A percentile compares a stretch with the other conserved stretches of the same genome.
These are phyloP conservation scores for Dioscorea alata DNA, from an alignment of 106 monocot genomes.

Conservation along the genomic window DNA sequence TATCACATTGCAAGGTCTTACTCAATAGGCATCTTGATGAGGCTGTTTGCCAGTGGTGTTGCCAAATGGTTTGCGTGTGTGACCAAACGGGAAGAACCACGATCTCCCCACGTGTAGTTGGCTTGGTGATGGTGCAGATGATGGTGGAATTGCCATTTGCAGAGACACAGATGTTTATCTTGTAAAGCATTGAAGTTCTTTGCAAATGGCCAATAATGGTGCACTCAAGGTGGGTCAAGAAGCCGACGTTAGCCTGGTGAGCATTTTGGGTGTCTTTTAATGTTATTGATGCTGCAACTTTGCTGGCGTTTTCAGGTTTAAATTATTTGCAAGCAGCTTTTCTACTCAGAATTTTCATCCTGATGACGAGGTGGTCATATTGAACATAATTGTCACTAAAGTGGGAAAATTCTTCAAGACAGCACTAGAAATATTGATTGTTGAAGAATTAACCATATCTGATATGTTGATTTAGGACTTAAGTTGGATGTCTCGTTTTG, in stretches of 20 bases:
- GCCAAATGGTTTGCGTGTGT: not conserved
- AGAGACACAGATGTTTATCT: constrained; percentile 20
- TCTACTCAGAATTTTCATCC: no score
- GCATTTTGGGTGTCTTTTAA: not conserved
- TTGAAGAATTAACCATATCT: no score
- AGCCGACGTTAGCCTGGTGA: not conserved
- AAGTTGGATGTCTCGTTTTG: no score
- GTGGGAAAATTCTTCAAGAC: no score
- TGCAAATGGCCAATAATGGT: not conserved
- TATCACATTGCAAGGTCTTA: not conserved
- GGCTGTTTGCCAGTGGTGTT: not conserved
- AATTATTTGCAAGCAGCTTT: no score
- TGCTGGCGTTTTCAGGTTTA: no score
- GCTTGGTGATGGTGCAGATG: constrained; percentile 5
- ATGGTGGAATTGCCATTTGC: constrained; percentile 8
- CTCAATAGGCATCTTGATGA: constrained; percentile 7
- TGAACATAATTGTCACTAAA: no score
- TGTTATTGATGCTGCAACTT: no score
- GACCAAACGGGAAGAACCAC: constrained; percentile 2
- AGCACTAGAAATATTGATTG: no score
- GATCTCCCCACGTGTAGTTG: constrained; percentile 5
- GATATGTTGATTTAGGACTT: no score
- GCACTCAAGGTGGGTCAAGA: constrained; percentile 12
- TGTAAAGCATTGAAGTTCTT: not conserved
- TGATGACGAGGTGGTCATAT: no score